Percentiles rank a stretch among this genome's conserved stretches.
Conservation (phyloP, 2,329 filamentous ascomycete species). For the Aspergillus amoenus region DNA sequence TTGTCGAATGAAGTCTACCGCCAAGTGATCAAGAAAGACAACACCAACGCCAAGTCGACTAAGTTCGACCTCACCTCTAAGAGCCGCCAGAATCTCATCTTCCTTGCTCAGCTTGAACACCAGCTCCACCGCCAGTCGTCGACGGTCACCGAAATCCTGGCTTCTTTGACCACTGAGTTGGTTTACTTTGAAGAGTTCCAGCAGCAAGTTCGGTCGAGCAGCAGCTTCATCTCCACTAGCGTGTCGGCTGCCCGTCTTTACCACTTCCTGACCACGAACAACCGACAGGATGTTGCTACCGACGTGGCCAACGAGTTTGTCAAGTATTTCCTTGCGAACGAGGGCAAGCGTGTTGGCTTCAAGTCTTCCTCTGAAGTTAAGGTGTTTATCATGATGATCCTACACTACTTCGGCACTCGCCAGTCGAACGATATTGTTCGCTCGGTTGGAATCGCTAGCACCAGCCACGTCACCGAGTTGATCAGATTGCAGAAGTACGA, state of each 20-base stretch:
- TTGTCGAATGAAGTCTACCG: slow-evolving; percentile 40
- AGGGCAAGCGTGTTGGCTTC: slow-evolving; percentile 30
- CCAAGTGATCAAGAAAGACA: slow-evolving; percentile 41
- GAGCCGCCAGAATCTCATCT: slow-evolving; percentile 40
- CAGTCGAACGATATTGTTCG: slow-evolving; percentile 35
- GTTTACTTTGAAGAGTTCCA: slow-evolving; percentile 43
- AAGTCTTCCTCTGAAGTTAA: slow-evolving; percentile 27
- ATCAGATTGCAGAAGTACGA: slow-evolving; percentile 31
- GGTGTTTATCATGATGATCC: slow-evolving; percentile 31
- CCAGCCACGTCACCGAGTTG: slow-evolving; percentile 29
- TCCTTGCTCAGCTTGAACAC: slow-evolving; percentile 49
- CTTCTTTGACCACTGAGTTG: slow-evolving; percentile 45
- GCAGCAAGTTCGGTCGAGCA: slow-evolving; percentile 36
- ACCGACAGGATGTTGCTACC: slow-evolving; percentile 23
- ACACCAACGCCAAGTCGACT: slow-evolving; percentile 27
- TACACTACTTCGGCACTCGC: slow-evolving; percentile 37
- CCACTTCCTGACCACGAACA: slow-evolving; percentile 27
- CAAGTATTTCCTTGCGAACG: slow-evolving; percentile 32
- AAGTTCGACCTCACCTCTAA: slow-evolving; percentile 36
- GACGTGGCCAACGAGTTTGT: slow-evolving; percentile 32
- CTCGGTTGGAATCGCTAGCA: slow-evolving; percentile 38
- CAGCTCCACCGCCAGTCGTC: slow-evolving; percentile 28
- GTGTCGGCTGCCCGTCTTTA: slow-evolving; percentile 36
- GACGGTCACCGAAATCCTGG: slow-evolving; percentile 44
- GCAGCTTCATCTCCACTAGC: slow-evolving; percentile 36